These are phyloP conservation scores for Lavandula angustifolia DNA, from an alignment of 257 asterid species.

Conservation along the genomic window DNA sequence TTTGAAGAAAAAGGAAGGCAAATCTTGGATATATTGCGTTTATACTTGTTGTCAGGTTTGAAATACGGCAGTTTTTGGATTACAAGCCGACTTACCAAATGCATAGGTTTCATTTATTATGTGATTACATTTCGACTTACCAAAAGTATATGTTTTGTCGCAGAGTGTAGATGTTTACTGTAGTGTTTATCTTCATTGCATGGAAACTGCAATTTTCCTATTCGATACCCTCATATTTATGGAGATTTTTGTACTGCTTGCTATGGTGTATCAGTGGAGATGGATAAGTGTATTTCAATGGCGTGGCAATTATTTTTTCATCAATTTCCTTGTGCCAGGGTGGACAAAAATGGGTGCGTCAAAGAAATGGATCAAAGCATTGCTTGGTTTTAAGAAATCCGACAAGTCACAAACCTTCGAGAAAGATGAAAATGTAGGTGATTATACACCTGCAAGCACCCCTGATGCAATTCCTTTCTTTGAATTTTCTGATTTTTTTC, in stretches of 20 bases:
- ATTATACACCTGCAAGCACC: neutral
- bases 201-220: conserved; percentile 19
- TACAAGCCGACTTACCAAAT: conserved; percentile 8
- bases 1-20: conserved; percentile 6
- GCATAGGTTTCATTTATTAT: too few relatives aligned
- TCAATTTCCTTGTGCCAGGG: conserved; percentile 47
- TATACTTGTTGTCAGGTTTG: conserved; percentile 20
- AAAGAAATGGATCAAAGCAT: conserved; percentile 83
- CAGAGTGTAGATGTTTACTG: too few relatives aligned
- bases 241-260: neutral
- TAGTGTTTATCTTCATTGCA: too few relatives aligned
- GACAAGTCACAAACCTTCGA: conserved; percentile 63
- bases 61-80: conserved; percentile 25
- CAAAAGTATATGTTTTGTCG: too few relatives aligned
- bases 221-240: neutral
- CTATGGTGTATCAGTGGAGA: neutral
- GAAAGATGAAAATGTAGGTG: conserved; percentile 70
- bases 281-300: conserved; percentile 1
- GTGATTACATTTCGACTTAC: too few relatives aligned
- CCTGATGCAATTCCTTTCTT: conserved; percentile 7
- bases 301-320: conserved; percentile 21
- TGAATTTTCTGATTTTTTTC: neutral
- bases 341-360: conserved; percentile 74
- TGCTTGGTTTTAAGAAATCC: conserved; percentile 77
- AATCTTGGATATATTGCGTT: neutral